A percentile compares a stretch with the other conserved stretches of the same genome.
These are phyloP conservation scores for Amaranthus tricolor DNA, from an alignment of 179 eudicot species.

Conservation along the genomic window DNA sequence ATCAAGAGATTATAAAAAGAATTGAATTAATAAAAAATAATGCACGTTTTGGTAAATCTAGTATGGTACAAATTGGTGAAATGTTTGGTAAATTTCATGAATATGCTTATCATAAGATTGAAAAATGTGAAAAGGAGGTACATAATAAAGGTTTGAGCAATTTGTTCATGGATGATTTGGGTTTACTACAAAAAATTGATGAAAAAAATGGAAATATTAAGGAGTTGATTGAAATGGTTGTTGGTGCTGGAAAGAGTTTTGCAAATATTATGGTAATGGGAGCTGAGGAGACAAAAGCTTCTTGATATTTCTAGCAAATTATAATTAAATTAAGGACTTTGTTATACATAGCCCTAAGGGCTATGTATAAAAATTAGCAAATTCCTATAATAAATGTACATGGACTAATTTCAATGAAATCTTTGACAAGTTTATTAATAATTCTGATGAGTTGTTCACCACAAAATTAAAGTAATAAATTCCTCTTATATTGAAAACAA, in stretches of 20 bases:
- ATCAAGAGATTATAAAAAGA: background rate
- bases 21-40: slow-evolving; percentile 11
- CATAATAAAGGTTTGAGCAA: slow-evolving; percentile 1
- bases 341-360: too few species aligned
- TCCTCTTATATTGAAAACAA: too few species aligned
- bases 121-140: slow-evolving; percentile 15
- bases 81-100: slow-evolving; percentile 8
- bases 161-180: background rate
- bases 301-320: too few species aligned
- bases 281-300: background rate
- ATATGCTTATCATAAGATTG: slow-evolving; percentile 11
- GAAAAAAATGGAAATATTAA: slow-evolving; percentile 3
- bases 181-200: background rate
- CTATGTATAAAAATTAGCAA: too few species aligned
- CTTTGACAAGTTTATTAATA: too few species aligned
- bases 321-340: too few species aligned
- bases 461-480: too few species aligned
- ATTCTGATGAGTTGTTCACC: too few species aligned
- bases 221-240: slow-evolving; percentile 17
- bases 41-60: background rate
- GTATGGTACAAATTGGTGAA: slow-evolving; percentile 8
- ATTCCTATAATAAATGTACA: too few species aligned
- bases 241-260: slow-evolving; percentile 15
- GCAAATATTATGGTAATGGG: slow-evolving; percentile 16
- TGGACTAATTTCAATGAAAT: too few species aligned